Evolutionary conservation across 2,329 filamentous ascomycete species (phyloP).

Genomic region (Kalaharituber pfeilii): DNA sequence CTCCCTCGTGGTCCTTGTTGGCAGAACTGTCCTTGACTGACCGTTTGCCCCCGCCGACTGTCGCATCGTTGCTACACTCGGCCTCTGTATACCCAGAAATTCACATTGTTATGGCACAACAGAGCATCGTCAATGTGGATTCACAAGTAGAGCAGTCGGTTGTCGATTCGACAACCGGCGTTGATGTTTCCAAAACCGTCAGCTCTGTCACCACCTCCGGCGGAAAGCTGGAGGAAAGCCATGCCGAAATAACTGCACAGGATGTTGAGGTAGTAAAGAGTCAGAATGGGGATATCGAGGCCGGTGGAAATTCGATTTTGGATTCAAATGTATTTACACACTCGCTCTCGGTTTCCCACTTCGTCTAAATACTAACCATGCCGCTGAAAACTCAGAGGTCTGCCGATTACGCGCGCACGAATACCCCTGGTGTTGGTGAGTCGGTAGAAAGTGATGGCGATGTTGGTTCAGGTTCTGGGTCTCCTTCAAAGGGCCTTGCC

Average conservation of each 20-base stretch:
- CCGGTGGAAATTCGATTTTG: background rate
- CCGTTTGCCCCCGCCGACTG: no score
- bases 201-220: conserved; percentile 28
- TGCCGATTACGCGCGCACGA: background rate
- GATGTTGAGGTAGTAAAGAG: conserved; percentile 3
- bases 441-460: conserved; percentile 7
- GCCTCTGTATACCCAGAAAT: no score
- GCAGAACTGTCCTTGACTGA: no score
- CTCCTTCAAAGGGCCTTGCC: background rate
- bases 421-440: background rate
- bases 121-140: conserved; percentile 42
- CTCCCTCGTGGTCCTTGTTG: background rate
- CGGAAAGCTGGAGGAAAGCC: conserved; percentile 10
- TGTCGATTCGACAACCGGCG: conserved; percentile 37
- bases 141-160: conserved; percentile 40
- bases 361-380: background rate
- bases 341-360: no score
- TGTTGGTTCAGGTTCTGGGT: background rate
- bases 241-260: conserved; percentile 8
- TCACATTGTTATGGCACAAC: conserved; percentile 43
- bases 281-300: conserved; percentile 9
- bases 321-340: background rate
- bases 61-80: no score
- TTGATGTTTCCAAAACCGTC: conserved; percentile 34
- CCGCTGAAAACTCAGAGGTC: background rate